These are phyloP conservation scores for Tricholoma flavovirens DNA, from an alignment of 768 basidiomycete genomes.

Conservation along the genomic window DNA sequence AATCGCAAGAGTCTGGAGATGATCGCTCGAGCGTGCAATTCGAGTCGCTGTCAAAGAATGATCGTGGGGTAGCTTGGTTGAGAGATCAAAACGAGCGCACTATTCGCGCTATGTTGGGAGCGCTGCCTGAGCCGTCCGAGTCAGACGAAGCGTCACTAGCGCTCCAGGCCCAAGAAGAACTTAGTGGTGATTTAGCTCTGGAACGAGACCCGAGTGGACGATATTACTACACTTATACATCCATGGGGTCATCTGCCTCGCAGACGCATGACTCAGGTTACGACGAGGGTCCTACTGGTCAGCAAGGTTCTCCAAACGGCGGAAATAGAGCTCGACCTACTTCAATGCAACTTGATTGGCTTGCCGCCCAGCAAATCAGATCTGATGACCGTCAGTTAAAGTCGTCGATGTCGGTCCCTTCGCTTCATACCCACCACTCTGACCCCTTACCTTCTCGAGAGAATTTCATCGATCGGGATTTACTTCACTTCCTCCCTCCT, in stretches of 20 bases:
- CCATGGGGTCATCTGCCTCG: conserved; percentile 42
- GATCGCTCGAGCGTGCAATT: conserved; percentile 37
- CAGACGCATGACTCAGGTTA: conserved; percentile 49
- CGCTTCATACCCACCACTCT: conserved; percentile 24
- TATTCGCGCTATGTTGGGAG: conserved; percentile 55
- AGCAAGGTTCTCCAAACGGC: conserved; percentile 16
- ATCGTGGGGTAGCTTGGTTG: conserved; percentile 77
- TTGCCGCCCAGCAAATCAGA: conserved; percentile 50
- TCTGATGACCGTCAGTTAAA: conserved; percentile 19
- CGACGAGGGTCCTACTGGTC: conserved; percentile 37
- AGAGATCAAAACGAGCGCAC: conserved; percentile 72
- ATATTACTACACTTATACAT: conserved; percentile 71
- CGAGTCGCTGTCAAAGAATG: conserved; percentile 44
- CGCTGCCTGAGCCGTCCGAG: conserved; percentile 51
- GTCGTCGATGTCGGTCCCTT: conserved; percentile 18
- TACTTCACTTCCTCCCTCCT: conserved; percentile 45
- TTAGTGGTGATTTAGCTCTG: conserved; percentile 60
- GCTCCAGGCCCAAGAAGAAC: conserved; percentile 31
- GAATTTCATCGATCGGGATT: conserved; percentile 32
- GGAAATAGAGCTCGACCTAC: conserved; percentile 45
- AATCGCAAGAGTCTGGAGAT: conserved; percentile 35
- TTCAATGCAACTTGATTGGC: conserved; percentile 63
- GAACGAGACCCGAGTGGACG: conserved; percentile 63
- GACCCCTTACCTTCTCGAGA: conserved; percentile 20
- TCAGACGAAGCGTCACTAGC: conserved; percentile 45